These are phyloP conservation scores for Backusella tuberculispora DNA, from an alignment of 192 early-diverging fungal species.

Conservation along the genomic window DNA sequence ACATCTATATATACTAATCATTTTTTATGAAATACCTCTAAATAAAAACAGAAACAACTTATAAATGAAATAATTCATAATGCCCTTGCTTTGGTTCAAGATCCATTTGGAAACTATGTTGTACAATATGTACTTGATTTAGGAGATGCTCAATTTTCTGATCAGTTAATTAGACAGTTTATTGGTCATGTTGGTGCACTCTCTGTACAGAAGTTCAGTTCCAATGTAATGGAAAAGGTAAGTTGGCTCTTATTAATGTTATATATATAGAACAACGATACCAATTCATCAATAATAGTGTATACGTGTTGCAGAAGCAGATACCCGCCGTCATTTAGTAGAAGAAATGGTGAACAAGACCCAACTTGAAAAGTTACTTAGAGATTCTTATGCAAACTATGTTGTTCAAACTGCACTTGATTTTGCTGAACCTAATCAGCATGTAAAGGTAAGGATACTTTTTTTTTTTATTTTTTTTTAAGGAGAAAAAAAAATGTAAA, in stretches of 20 bases:
- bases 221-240: constrained; percentile 92
- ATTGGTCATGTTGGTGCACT: constrained; percentile 72
- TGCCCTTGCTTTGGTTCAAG: constrained; percentile 79
- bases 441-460: constrained; percentile 48
- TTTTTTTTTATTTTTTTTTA: neutral
- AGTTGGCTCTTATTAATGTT: constrained; percentile 21
- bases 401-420: constrained; percentile 90
- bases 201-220: constrained; percentile 89
- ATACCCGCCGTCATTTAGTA: constrained; percentile 71
- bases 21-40: neutral
- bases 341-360: constrained; percentile 75
- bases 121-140: constrained; percentile 91
- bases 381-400: constrained; percentile 89
- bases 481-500: neutral
- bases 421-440: constrained; percentile 73
- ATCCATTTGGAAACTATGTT: constrained; percentile 92
- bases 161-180: constrained; percentile 75
- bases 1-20: neutral
- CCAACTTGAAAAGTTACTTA: constrained; percentile 76
- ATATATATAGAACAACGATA: constrained; percentile 34
- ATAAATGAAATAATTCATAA: constrained; percentile 75
- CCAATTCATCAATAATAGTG: constrained; percentile 50
- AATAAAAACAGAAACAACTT: constrained; percentile 56
- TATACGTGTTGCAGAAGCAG: constrained; percentile 75
- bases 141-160: constrained; percentile 64